Base-by-base conservation (phyloP, 768 basidiomycete species). In the Termitomyces bulborhizus region DNA sequence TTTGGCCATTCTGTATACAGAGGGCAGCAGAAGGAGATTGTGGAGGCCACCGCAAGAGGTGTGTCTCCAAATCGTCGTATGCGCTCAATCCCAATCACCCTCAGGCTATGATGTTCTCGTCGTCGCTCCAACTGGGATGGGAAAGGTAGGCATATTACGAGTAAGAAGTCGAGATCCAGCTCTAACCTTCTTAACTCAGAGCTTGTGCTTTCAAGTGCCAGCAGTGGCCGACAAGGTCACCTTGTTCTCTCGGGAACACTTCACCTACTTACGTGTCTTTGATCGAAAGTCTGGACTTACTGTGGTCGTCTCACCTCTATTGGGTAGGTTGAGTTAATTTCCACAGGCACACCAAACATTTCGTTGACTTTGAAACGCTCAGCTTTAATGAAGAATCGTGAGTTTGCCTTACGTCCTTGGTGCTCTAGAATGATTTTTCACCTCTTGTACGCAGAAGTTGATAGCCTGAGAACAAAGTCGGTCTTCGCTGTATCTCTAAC, bases 351-450 rank as follows among this genome's bases (percentile, higher is more conserved):
- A 40, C 2, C 43, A 18, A 15, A 29, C 18, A 16, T 45, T 55
- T 44, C n/a, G 27, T 31, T 45, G 26, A 46, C 32, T 26, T 21
- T 13, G 39, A 43, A 31, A 56, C 1, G 32, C 3, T 37, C 15
- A 90, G 90, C 90, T 21, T 70, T 93, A 26, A 92, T 93, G 84
- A 85, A 86, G 68, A 85, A 92, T 62, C 90, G 89, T 88, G 60
- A 68, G 79, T 67, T 31, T 6, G n/a, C 21, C n/a, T 11, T 24
- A 27, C 13, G 29, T 16, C 6, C 13, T 12, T 47, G 4, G n/a
- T 36, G 42, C 9, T 56, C 39, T 41, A 58, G 16, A 39, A 11
- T 34, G 32, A 9, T 29, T 1, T 3, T 27, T 40, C 51, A 31
- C 21, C 18, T 48, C 5, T 27, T 56, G 39, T 27, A 29, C 8